Percentiles rank a stretch among this genome's conserved stretches.
These are phyloP conservation scores for Ophiorrhiza pumila DNA, from an alignment of 257 asterid species.

Conservation along the genomic window DNA sequence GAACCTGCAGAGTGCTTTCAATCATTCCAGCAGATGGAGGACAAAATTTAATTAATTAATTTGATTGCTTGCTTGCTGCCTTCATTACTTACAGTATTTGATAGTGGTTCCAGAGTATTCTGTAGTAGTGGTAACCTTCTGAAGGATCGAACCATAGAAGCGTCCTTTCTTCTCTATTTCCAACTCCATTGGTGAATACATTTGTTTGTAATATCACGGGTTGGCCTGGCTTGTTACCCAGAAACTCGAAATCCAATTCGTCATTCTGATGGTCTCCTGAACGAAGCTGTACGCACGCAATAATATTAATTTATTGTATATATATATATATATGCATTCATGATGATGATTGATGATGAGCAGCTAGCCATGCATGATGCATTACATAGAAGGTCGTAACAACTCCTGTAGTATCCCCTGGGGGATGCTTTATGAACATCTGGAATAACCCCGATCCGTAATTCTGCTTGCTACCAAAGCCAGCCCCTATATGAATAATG, in stretches of 20 bases:
- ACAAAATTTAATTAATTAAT: too few relatives aligned
- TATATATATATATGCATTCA: too few relatives aligned
- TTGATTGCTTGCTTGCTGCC: too few relatives aligned
- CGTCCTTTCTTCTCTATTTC: conserved; percentile 53
- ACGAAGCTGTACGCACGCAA: conserved; percentile 48
- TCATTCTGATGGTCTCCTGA: conserved; percentile 38
- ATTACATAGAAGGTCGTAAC: conserved; percentile 69
- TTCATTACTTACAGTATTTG: conserved; percentile 30
- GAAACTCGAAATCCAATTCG: conserved; percentile 72
- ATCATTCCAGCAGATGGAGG: too few relatives aligned
- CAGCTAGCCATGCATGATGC: too few relatives aligned
- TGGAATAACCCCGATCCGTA: conserved; percentile 68
- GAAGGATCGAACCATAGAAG: conserved; percentile 76
- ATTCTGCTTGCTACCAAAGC: conserved; percentile 55
- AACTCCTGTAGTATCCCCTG: conserved; percentile 59
- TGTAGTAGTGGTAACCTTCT: conserved; percentile 60
- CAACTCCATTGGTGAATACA: conserved; percentile 50
- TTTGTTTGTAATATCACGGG: conserved; percentile 61
- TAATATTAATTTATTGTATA: not conserved
- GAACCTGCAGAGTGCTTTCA: too few relatives aligned
- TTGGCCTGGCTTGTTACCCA: conserved; percentile 62
- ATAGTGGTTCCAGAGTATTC: conserved; percentile 56
- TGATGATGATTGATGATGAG: too few relatives aligned
- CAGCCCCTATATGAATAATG: conserved; percentile 60
- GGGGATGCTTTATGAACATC: conserved; percentile 58